Evolutionary conservation across 495 filamentous ascomycete genomes (phyloP), one percentile per base, ranked within the genome.

Genomic region (Penicillium chermesinum): DNA sequence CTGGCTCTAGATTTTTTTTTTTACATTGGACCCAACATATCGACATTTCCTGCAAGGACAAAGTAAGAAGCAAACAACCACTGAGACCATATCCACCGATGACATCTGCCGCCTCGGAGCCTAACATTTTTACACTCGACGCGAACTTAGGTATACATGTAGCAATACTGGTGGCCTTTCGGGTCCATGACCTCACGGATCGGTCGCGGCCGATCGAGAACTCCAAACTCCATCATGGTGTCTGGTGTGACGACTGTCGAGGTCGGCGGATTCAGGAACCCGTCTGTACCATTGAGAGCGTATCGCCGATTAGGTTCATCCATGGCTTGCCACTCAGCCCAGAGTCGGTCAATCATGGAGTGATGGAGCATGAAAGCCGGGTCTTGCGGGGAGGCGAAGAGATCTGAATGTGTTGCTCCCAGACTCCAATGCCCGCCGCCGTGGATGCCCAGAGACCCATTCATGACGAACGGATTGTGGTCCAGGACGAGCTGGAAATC

Each of bases 341-440:
- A 84, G 13, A 82, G 25, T 1, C 78, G 71, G 55, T 82, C 80
- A 0, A 83, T 59, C 53, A 78, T 69, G 3, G 65, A 67, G 50
- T 82, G 78, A 53, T 83, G 80, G 43, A 82, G 68, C 52, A 74
- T 78, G 55, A 82, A 82, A 0, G 77, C 57, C 3, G 78, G 80
- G 49, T 84, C 80, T 25, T 65, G 62, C 18, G 59, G 52, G 3
- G 56, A 62, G 1, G 62, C 49, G 21, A 67, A 69, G 2, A 64
- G 37, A 44, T 69, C 64, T n/a, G 49, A 53, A 38, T 67, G 44
- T 2, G 55, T 55, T 0, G 46, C 48, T 0, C 64, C 66, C 12
- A 65, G 38, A 25, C 58, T 52, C 14, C 52, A 57, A 45, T 69
- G 64, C 2, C 64, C 62, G 5, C 55, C 62, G 10, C 58, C 58